Percentiles rank a stretch among this genome's conserved stretches.
Conservation (phyloP, 345 rosid species). For the Angophora floribunda region DNA sequence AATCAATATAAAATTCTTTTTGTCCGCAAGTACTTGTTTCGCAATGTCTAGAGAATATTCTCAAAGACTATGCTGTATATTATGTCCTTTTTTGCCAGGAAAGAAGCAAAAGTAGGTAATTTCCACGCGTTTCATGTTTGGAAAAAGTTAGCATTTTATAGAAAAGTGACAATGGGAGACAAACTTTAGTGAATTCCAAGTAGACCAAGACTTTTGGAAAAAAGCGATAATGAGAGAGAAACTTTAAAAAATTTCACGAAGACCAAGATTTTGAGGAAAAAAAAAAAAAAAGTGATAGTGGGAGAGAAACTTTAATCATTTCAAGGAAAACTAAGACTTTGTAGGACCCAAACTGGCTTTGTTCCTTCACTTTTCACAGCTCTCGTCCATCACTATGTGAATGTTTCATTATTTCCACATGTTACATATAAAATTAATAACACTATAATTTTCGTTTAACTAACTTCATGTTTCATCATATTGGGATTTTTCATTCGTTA, state of each 20-base stretch:
- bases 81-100: accelerated
- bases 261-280: too few relatives aligned
- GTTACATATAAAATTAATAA: too few relatives aligned
- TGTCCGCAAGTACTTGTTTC: neutral
- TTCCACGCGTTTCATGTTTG: too few relatives aligned
- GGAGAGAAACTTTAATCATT: neutral
- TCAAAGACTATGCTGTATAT: too few relatives aligned
- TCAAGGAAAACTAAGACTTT: neutral
- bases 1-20: accelerated
- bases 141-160: too few relatives aligned
- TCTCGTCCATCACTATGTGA: neutral
- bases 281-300: neutral
- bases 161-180: too few relatives aligned
- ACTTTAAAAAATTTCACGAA: too few relatives aligned
- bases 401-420: neutral
- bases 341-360: neutral
- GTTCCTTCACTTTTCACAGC: neutral
- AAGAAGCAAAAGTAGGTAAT: too few relatives aligned
- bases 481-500: neutral
- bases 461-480: neutral
- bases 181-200: too few relatives aligned
- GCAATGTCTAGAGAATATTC: neutral
- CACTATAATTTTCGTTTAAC: too few relatives aligned
- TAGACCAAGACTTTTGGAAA: too few relatives aligned
- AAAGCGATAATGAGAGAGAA: too few relatives aligned